phyloP scores from a whole-genome alignment of 2,329 filamentous ascomycete genomes.

The Keithomyces neogunnii region DNA sequence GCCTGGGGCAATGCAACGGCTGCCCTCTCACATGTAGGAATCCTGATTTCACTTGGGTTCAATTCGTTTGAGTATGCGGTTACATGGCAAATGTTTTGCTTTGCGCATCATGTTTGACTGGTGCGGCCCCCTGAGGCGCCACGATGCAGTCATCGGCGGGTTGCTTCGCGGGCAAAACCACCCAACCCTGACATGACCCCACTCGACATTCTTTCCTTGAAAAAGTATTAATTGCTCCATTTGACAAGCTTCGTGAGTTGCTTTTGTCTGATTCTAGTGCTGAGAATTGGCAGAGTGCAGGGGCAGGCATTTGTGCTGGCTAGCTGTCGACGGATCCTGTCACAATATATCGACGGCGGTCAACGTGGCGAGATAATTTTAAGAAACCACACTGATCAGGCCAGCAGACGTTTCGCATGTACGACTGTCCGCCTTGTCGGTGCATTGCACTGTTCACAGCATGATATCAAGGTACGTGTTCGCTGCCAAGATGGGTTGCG shows the following conservation, averaged over 20 bases:
- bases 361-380: background rate
- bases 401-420: background rate
- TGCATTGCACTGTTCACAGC: background rate
- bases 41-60: background rate
- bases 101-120: too few relatives aligned
- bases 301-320: too few relatives aligned
- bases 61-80: background rate
- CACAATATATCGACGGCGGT: background rate
- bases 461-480: background rate
- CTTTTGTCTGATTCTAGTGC: too few relatives aligned
- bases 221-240: too few relatives aligned
- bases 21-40: background rate
- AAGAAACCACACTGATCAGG: background rate
- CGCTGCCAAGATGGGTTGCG: background rate
- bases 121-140: too few relatives aligned
- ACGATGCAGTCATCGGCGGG: too few relatives aligned
- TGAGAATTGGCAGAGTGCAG: too few relatives aligned
- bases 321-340: background rate
- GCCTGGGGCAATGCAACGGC: background rate
- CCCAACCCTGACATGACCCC: too few relatives aligned
- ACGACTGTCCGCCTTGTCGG: background rate
- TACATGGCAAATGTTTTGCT: background rate
- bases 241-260: too few relatives aligned
- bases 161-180: too few relatives aligned
- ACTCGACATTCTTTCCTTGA: too few relatives aligned